A percentile compares a stretch with the other conserved stretches of the same genome.
phyloP scores from a whole-genome alignment of 495 filamentous ascomycete genomes.

The Xanthoparmelia taractica region DNA sequence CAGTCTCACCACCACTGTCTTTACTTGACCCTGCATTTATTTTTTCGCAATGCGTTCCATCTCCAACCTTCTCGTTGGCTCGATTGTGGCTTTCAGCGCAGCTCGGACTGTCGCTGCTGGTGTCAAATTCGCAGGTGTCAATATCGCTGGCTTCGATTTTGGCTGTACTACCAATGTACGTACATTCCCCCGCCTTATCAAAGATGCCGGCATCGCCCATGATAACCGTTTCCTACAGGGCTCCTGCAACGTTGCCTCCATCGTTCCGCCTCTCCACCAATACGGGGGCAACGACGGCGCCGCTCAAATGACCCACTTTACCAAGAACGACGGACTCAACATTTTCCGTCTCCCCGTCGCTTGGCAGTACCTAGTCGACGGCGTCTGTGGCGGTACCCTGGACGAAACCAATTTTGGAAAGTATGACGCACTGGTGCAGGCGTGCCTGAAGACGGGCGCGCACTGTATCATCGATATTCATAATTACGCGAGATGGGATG shows the following conservation, averaged over 20 bases:
- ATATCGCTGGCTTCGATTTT: slow-evolving; percentile 38
- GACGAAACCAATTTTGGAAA: slow-evolving; percentile 41
- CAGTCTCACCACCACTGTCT: slow-evolving; percentile 12
- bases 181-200: neutral
- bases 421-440: slow-evolving; percentile 51
- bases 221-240: slow-evolving; percentile 6
- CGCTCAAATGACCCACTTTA: slow-evolving; percentile 51
- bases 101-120: slow-evolving; percentile 19
- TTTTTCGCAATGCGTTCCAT: slow-evolving; percentile 10
- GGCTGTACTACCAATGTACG: slow-evolving; percentile 23
- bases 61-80: slow-evolving; percentile 13
- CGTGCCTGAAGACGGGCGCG: slow-evolving; percentile 48
- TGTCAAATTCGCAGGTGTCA: slow-evolving; percentile 34
- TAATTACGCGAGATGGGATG: slow-evolving; percentile 56
- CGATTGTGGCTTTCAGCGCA: slow-evolving; percentile 17
- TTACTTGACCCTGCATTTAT: neutral
- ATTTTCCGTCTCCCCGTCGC: slow-evolving; percentile 50
- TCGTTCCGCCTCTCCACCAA: slow-evolving; percentile 15
- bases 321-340: slow-evolving; percentile 44
- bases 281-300: slow-evolving; percentile 24
- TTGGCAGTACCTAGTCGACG: slow-evolving; percentile 50
- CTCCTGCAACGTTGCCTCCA: slow-evolving; percentile 4
- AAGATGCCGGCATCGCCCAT: neutral
- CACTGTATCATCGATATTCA: slow-evolving; percentile 54
- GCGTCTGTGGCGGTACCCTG: slow-evolving; percentile 41